Percentiles rank a stretch among this genome's conserved stretches.
Evolutionary conservation across 371 early-diverging fungal genomes (phyloP).

Genomic region (Phascolomyces articulosus): DNA sequence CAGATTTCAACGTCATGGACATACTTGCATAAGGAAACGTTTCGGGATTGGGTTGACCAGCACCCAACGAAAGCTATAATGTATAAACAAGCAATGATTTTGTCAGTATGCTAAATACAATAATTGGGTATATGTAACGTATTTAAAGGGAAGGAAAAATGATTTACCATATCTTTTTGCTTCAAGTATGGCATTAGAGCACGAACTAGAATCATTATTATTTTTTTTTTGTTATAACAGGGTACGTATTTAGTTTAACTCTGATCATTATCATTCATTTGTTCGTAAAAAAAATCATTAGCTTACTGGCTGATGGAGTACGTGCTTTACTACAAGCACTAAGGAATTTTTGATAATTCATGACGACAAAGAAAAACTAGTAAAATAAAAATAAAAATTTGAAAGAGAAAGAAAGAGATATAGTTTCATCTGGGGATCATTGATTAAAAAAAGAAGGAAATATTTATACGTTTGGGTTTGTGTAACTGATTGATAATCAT

Average conservation of each 20-base stretch:
- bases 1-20: slow-evolving; percentile 62
- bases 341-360: slow-evolving; percentile 33
- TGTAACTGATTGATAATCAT: too few species aligned
- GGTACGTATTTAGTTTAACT: too few species aligned
- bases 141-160: not conserved
- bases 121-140: not conserved
- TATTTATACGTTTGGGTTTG: too few species aligned
- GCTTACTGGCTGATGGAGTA: slow-evolving; percentile 28
- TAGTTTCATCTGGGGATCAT: too few species aligned
- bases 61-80: slow-evolving; percentile 66
- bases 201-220: slow-evolving; percentile 15
- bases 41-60: slow-evolving; percentile 72
- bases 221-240: too few species aligned
- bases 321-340: slow-evolving; percentile 27
- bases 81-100: not conserved
- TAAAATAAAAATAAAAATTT: too few species aligned
- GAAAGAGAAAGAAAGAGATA: too few species aligned
- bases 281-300: too few species aligned
- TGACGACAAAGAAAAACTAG: not conserved
- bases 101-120: not conserved
- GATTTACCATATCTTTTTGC: slow-evolving; percentile 23
- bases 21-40: slow-evolving; percentile 77
- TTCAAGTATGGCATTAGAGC: slow-evolving; percentile 26
- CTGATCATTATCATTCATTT: too few species aligned
- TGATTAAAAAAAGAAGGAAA: too few species aligned